Base-by-base conservation (phyloP, 495 filamentous ascomycete genomes). In the Daldinia decipiens region DNA sequence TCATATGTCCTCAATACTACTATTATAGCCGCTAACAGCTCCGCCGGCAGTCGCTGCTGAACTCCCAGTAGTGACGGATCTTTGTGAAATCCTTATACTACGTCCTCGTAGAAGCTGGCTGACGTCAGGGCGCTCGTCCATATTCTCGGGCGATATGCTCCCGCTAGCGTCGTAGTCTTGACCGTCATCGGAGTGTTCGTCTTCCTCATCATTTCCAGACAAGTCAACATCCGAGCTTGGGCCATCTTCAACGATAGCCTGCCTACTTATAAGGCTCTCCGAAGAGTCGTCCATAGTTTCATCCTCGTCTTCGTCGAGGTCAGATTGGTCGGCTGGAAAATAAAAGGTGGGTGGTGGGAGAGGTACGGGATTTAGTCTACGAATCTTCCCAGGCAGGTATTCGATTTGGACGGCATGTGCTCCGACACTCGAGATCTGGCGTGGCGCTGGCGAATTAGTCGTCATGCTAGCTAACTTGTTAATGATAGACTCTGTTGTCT, bases 281-380 rank as follows among this genome's bases (percentile, higher is more conserved):
- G 73, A 75, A 26, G 75, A 62, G 7, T 67, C 67, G 34, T 74
- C 74, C 2, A 67, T 74, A 4, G 77, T 79, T 3, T 78, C 77
- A 19, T 67, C 64, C 15, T 65, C 71, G n/a, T 65, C 76, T 12
- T 65, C 71, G 17, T 65, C 70, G 24, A 66, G 27, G 19, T 79
- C 76, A 7, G 74, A 77, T n/a, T 80, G 79, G 52, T 79, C 76
- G 1, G 76, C 77, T 1, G 77, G 76, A 38, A 78, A 77, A 56
- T 80, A 83, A 19, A 79, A 81, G 5, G 77, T 71, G 6, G 84
- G 79, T 0, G 82, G 80, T 5, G 84, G 84, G 0, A 87, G 76
- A 19, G 76, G 67, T 1, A 79, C 78, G 7, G 84, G 84, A 12
- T 78, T 67, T 3, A 86, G 64, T 13, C 65, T 69, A 15, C 58